Evolutionary conservation across 495 filamentous ascomycete genomes (phyloP).

Genomic region (Mycothermus thermophilus): DNA sequence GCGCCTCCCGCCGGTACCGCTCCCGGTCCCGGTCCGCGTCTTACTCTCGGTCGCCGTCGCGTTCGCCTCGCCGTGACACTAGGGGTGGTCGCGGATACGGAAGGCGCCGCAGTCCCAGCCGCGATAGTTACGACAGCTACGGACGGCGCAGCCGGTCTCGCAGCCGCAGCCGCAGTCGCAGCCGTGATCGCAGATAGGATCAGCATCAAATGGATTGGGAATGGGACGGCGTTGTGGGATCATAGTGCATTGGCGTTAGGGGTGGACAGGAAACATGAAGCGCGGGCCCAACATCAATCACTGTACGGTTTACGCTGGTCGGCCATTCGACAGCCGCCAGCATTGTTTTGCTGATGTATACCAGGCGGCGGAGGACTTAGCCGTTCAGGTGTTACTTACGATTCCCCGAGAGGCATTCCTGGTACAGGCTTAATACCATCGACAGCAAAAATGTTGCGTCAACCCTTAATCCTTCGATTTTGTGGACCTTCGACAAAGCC

Average conservation of each 20-base stretch:
- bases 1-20: constrained; percentile 24
- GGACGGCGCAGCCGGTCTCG: constrained; percentile 17
- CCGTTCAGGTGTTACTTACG: too few relatives aligned
- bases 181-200: constrained; percentile 15
- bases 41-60: constrained; percentile 35
- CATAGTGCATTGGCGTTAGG: too few relatives aligned
- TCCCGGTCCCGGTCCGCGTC: constrained; percentile 40
- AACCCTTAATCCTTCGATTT: too few relatives aligned
- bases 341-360: not conserved
- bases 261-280: not conserved
- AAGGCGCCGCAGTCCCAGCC: constrained; percentile 44
- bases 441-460: too few relatives aligned
- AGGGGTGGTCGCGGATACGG: constrained; percentile 28
- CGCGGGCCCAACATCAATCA: too few relatives aligned
- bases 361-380: too few relatives aligned
- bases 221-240: constrained; percentile 4
- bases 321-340: not conserved
- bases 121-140: constrained; percentile 43
- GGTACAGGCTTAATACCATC: too few relatives aligned
- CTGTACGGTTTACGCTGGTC: too few relatives aligned
- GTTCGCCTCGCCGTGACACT: constrained; percentile 24
- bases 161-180: constrained; percentile 17
- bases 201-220: not conserved
- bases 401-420: too few relatives aligned
- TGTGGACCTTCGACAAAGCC: too few relatives aligned